Percentiles rank a stretch among this genome's conserved stretches.
phyloP scores from a whole-genome alignment of 1,139 yeast species.

The Debaryomyces sp. region DNA sequence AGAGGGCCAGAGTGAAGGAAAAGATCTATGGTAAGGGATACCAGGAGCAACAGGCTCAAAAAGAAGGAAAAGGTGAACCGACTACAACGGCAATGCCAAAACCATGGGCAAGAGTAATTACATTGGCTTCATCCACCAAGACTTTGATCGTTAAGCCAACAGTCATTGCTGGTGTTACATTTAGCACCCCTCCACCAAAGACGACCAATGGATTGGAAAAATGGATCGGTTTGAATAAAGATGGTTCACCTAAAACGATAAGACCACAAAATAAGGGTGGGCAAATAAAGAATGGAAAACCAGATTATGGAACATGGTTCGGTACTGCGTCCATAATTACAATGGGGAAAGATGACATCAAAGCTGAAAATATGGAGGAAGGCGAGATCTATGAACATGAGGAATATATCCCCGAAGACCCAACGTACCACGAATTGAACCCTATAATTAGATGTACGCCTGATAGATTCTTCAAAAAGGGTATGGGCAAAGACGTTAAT shows the following conservation, averaged over 20 bases:
- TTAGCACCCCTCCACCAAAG: slow-evolving; percentile 69
- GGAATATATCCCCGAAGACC: slow-evolving; percentile 61
- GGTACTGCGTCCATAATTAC: slow-evolving; percentile 65
- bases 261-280: slow-evolving; percentile 76
- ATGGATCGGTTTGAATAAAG: slow-evolving; percentile 79
- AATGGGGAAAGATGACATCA: slow-evolving; percentile 58
- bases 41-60: slow-evolving; percentile 31
- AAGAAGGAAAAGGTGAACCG: slow-evolving; percentile 15
- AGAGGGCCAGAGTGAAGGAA: slow-evolving; percentile 32
- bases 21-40: slow-evolving; percentile 47
- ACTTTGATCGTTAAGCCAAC: slow-evolving; percentile 78
- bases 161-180: slow-evolving; percentile 79
- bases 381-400: slow-evolving; percentile 60
- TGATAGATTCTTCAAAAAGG: slow-evolving; percentile 65
- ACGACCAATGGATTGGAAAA: slow-evolving; percentile 71
- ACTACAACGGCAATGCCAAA: slow-evolving; percentile 17
- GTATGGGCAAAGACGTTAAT: slow-evolving; percentile 53
- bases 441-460: slow-evolving; percentile 89
- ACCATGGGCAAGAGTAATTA: slow-evolving; percentile 77
- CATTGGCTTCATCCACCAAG: slow-evolving; percentile 38
- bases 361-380: slow-evolving; percentile 71
- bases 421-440: slow-evolving; percentile 65
- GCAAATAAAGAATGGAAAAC: slow-evolving; percentile 61
- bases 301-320: slow-evolving; percentile 78
- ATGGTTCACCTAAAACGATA: slow-evolving; percentile 82